Base-by-base conservation (phyloP, 345 rosid species). In the Garcia nutans region DNA sequence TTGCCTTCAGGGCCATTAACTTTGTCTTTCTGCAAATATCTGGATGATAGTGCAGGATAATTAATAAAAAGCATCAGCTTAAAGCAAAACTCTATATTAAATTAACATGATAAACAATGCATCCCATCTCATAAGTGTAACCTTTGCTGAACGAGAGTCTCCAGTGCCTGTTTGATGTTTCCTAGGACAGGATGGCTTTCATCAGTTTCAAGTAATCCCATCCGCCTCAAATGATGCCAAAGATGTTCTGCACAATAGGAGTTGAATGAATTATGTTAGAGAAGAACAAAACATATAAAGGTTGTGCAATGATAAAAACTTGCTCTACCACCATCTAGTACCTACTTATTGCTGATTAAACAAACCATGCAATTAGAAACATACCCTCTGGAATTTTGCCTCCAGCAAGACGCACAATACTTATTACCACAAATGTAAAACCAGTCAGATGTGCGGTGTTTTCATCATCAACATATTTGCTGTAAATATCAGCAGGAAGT, bases 1-100 rank as follows among this genome's bases (percentile, higher is more conserved):
- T 24, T 89, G 61, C 98, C 98, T 82, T 96, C 99, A 37, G 97
- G 96, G 52, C 96, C 91, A 81, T 41, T 87, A 24, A 90, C 92
- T 87, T 88, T 92, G 76, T 88, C 89, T 85, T 96, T 96, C 82
- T 89, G 97, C 87, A 96, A 86, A 85, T 85, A 93, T 85, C 97
- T 93, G 70, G 37, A 31, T 19, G 61, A 9, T 66, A 20, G 12
- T 12, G 22, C 47, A 19, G n/a, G n/a, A 31, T n/a, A 9, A 68
- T 41, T 7, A 6, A 50, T 28, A 41, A 19, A 66, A 42, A 58
- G 65, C 64, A 73, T 59, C 76, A 47, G 11, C 12, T 49, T 44
- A 62, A 9, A 57, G 62, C 26, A 69, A 73, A 16, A 20, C 79
- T 22, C 9, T 50, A 8, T 19, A 8, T 44, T 44, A 3, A 41